A percentile compares a stretch with the other conserved stretches of the same genome.
phyloP scores from a whole-genome alignment of 139 green algal genomes.

The Edaphochlamys debaryana region DNA sequence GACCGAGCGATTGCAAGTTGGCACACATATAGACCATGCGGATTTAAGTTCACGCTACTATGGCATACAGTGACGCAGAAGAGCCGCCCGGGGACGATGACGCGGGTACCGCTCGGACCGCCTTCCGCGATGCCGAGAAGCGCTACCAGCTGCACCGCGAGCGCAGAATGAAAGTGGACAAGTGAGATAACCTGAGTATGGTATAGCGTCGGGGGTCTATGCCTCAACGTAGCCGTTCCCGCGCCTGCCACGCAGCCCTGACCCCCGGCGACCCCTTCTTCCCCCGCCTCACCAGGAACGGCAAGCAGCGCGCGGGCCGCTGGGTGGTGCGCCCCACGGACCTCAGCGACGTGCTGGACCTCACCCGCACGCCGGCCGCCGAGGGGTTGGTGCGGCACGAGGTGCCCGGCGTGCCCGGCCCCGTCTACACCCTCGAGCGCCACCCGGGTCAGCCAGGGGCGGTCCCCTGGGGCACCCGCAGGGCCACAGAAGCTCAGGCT shows the following conservation, averaged over 20 bases:
- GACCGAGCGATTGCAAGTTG: too few relatives aligned
- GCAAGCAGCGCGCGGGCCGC: constrained; percentile 41
- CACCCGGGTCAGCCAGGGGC: constrained; percentile 30
- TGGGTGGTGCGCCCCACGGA: constrained; percentile 48
- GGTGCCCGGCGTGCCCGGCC: background rate
- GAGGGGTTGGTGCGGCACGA: background rate
- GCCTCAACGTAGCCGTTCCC: too few relatives aligned
- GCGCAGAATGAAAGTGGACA: constrained; percentile 41
- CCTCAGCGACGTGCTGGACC: constrained; percentile 63
- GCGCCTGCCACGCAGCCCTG: too few relatives aligned
- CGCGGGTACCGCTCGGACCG: too few relatives aligned
- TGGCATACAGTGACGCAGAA: background rate
- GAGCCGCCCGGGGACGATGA: background rate
- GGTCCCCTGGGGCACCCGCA: too few relatives aligned
- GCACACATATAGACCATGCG: too few relatives aligned
- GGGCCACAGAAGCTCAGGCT: too few relatives aligned
- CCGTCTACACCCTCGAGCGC: constrained; percentile 15
- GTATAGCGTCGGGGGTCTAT: background rate
- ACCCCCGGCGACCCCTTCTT: too few relatives aligned
- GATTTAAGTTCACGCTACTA: background rate
- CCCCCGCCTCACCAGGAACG: constrained; percentile 52
- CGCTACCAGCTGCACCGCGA: constrained; percentile 64
- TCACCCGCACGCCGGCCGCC: background rate
- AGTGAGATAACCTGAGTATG: background rate
- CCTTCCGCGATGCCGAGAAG: constrained; percentile 72